Base-by-base conservation (phyloP, 768 basidiomycete species). In the Lactifluus volemus region DNA sequence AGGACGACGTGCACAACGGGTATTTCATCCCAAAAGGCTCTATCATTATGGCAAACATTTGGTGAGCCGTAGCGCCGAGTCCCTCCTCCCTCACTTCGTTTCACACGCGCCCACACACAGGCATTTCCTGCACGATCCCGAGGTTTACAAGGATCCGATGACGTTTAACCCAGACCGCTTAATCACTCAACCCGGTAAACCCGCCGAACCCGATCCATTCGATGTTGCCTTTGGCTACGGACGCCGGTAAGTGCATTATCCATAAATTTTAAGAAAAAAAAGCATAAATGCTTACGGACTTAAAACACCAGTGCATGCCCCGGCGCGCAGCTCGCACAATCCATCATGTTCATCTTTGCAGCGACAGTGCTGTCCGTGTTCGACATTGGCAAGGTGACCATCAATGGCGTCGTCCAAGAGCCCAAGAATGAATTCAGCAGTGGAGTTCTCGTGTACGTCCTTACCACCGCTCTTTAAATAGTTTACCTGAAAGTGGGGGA, bases 1-100 rank as follows among this genome's bases (percentile, higher is more conserved):
- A 67, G 30, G 76, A 78, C 53, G 76, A 77, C 49, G 68, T 69
- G 0, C 75, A 78, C 58, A 58, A 74, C 0, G 73, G 71, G 1
- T 73, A 72, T 66, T 68, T 71, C 49, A 74, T 78, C n/a, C 75
- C 75, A 4, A 73, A 72, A 49, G 75, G 73, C 9, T 70, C 74
- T 0, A 67, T 74, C 41, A 62, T 76, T 19, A 64, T 75, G 53
- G 60, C 70, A 0, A 77, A 77, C 53, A 67, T 71, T 52, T 72
- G 71, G 76, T 75, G 52, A 15, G 65, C 36, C 5, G 4, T 5
- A 19, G 2, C 12, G 17, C 49, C 8, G 15, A 2, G 6, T 9
- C 10, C 10, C 5, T 3, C 38, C 10, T 38, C 38, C 8, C 12
- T 7, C 19, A 44, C 8, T 7, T 7, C 2, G 41, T 25, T 25